Conservation (phyloP, 2,329 filamentous ascomycete species). For the Colletotrichum sp. region DNA sequence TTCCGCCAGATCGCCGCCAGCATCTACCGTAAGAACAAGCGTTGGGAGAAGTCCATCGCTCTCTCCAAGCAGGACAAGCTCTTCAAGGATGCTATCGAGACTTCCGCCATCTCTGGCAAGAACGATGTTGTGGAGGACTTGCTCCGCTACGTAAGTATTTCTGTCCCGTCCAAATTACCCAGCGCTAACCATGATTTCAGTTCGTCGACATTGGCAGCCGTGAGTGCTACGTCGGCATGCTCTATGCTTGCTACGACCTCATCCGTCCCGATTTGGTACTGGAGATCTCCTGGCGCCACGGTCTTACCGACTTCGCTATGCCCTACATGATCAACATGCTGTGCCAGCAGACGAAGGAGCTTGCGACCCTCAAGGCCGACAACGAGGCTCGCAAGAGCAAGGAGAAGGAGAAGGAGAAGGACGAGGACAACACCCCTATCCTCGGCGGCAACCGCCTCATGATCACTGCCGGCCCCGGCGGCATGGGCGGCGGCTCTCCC, state of each 20-base stretch:
- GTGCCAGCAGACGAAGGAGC: conserved; percentile 85
- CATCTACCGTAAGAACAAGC: conserved; percentile 99
- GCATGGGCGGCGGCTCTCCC: conserved; percentile 57
- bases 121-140: conserved; percentile 93
- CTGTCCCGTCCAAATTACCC: not conserved
- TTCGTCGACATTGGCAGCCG: conserved; percentile 99
- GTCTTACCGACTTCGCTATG: conserved; percentile 97
- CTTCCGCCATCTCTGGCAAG: conserved; percentile 90
- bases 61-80: conserved; percentile 99
- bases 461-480: conserved; percentile 87
- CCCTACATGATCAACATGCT: conserved; percentile 99
- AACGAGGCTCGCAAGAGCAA: conserved; percentile 91
- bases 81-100: conserved; percentile 99
- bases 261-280: conserved; percentile 91
- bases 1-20: conserved; percentile 98
- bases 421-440: conserved; percentile 93
- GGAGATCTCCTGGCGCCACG: conserved; percentile 96
- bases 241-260: conserved; percentile 97
- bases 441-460: conserved; percentile 87
- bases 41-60: conserved; percentile 98
- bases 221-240: conserved; percentile 99
- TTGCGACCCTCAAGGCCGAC: conserved; percentile 87
- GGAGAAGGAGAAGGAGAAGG: conserved; percentile 76
- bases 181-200: conserved; percentile 54
- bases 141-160: conserved; percentile 86